phyloP scores from a whole-genome alignment of 108 stramenopile genomes.

The Seminavis robusta region DNA sequence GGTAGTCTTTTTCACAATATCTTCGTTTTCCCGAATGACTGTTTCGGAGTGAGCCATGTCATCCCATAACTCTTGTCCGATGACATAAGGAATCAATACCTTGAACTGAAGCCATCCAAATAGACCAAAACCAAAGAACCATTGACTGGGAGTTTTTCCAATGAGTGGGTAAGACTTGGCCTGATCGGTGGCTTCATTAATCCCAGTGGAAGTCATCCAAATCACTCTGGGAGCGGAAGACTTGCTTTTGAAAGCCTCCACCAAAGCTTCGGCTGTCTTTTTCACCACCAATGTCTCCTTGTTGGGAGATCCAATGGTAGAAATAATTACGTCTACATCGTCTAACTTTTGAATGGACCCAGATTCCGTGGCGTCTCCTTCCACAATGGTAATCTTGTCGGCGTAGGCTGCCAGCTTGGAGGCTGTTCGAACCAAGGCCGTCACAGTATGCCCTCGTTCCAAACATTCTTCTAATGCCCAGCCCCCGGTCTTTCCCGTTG shows the following conservation, averaged over 20 bases:
- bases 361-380: not conserved
- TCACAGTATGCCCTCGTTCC: not conserved
- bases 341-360: not conserved
- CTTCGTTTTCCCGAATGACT: not conserved
- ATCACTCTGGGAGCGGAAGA: not conserved
- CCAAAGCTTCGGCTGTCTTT: conserved; percentile 3
- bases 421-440: not conserved
- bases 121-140: conserved; percentile 3
- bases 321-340: not conserved
- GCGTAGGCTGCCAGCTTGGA: not conserved
- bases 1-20: not conserved
- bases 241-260: not conserved
- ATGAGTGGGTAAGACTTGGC: not conserved
- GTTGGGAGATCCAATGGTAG: conserved; percentile 5
- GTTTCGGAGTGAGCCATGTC: conserved; percentile 3
- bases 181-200: conserved; percentile 9
- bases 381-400: conserved; percentile 2
- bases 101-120: not conserved
- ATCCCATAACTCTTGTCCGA: conserved; percentile 8
- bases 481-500: not conserved
- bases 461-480: not conserved
- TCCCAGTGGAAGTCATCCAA: conserved; percentile 7
- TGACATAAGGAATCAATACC: conserved; percentile 1
- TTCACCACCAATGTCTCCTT: conserved; percentile 1
- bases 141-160: not conserved